Evolutionary conservation across 345 rosid genomes (phyloP), one percentile per base, ranked within the genome.

Genomic region (Eucalyptus caleyi): DNA sequence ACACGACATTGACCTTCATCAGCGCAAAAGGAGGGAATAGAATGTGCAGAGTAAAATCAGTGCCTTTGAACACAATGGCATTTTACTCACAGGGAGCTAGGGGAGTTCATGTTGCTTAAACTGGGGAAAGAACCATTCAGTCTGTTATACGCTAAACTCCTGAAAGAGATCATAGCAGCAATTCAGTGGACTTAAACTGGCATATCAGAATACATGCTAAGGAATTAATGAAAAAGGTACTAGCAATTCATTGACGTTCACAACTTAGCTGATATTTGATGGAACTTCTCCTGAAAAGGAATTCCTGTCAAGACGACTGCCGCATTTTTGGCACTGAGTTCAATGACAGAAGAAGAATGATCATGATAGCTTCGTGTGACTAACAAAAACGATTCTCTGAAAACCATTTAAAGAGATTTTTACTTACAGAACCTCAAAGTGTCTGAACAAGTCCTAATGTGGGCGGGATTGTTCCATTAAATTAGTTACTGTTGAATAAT

Each of bases 361-460:
- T 89, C 89, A 86, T 37, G 45, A 49, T 89, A 87, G 89, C 77
- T 26, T 54, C 27, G 13, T 6, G 88, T 60, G 60, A 30, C 47
- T 21, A 12, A 27, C 59, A 56, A 11, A 23, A 47, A 40, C 50
- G 9, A 27, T 86, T 89, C 45, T 88, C 34, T 83, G 34, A 77
- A 7, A 60, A 51, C 42, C 72, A 51, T 83, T 24, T n/a, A 53
- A 83, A 59, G 89, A 87, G 85, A 47, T 72, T 53, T 91, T 89
- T 86, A 97, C 99, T 96, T 94, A 97, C 99, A 97, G 98, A 96
- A 94, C 99, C 93, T 98, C 99, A 50, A 59, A 98, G 98, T 30
- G 97, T 95, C 92, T 91, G 95, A 93, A 96, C 94, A 50, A 50
- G 92, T 92, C 96, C 97, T 91, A 97, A 86, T 19, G 97, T 90